Percentiles rank a stretch among this genome's conserved stretches.
Conservation (phyloP, 106 monocot species). For the Apostasia shenzhenica region DNA sequence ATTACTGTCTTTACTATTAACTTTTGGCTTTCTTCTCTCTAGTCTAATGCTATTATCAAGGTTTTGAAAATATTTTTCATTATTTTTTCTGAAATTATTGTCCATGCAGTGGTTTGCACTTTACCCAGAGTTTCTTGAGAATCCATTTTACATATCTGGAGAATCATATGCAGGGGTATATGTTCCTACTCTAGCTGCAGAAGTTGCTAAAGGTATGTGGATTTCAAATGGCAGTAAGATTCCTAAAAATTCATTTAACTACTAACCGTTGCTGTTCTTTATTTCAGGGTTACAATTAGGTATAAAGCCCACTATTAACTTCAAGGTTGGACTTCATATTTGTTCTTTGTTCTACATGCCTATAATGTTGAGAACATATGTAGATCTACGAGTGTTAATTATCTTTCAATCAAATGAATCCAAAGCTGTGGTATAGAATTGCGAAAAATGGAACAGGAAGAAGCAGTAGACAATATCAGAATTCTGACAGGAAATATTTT, state of each 20-base stretch:
- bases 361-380: background rate
- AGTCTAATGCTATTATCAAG: no score
- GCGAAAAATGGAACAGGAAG: no score
- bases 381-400: background rate
- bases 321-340: conserved; percentile 51
- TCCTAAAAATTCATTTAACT: background rate
- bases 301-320: conserved; percentile 61
- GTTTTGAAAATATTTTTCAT: background rate
- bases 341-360: background rate
- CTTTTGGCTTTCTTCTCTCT: no score
- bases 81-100: conserved; percentile 6
- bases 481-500: no score
- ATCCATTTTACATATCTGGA: conserved; percentile 79
- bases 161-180: conserved; percentile 96
- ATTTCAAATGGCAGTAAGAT: background rate
- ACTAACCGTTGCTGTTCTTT: background rate
- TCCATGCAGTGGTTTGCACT: conserved; percentile 67
- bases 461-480: no score
- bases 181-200: conserved; percentile 75
- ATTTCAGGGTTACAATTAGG: conserved; percentile 53
- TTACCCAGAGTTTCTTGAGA: conserved; percentile 76
- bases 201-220: conserved; percentile 64
- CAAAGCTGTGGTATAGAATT: no score
- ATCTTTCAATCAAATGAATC: background rate
- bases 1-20: no score